Evolutionary conservation across 208 protist species (phyloP).

Genomic region (Acanthamoeba lenticulata): DNA sequence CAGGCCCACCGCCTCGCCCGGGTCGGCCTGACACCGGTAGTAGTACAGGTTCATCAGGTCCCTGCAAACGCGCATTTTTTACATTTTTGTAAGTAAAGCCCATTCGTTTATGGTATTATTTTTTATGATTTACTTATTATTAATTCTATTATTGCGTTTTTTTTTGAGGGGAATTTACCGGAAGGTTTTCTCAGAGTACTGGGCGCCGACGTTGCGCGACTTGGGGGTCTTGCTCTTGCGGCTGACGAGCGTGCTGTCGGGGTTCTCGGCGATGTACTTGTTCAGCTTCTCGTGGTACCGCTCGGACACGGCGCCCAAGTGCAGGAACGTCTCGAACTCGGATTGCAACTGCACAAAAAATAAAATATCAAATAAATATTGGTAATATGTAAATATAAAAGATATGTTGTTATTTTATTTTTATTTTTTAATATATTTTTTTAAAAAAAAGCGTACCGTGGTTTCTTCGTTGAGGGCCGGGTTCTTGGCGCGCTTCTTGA

Average conservation of each 20-base stretch:
- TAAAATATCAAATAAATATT: constrained; percentile 43
- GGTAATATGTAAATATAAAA: constrained; percentile 35
- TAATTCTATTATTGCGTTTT: too few relatives aligned
- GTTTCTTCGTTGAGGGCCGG: not conserved
- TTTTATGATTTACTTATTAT: too few relatives aligned
- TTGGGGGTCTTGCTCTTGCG: not conserved
- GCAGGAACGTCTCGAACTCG: constrained; percentile 38
- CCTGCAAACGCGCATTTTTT: too few relatives aligned
- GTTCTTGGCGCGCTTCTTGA: constrained; percentile 23
- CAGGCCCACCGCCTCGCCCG: constrained; percentile 96
- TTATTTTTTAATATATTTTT: not conserved
- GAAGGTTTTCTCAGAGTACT: constrained; percentile 7
- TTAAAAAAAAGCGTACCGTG: too few relatives aligned
- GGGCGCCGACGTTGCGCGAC: not conserved
- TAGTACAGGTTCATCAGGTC: constrained; percentile 84
- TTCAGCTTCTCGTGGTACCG: constrained; percentile 73
- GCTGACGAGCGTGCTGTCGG: not conserved
- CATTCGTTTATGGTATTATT: not conserved
- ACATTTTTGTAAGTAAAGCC: too few relatives aligned
- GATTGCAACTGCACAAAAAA: constrained; percentile 64
- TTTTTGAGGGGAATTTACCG: not conserved
- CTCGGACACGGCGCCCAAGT: constrained; percentile 80
- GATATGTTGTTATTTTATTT: not conserved
- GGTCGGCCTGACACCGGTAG: constrained; percentile 77
- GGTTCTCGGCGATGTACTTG: constrained; percentile 73